phyloP scores from a whole-genome alignment of 768 basidiomycete species.

The Auriculariales sp. region DNA sequence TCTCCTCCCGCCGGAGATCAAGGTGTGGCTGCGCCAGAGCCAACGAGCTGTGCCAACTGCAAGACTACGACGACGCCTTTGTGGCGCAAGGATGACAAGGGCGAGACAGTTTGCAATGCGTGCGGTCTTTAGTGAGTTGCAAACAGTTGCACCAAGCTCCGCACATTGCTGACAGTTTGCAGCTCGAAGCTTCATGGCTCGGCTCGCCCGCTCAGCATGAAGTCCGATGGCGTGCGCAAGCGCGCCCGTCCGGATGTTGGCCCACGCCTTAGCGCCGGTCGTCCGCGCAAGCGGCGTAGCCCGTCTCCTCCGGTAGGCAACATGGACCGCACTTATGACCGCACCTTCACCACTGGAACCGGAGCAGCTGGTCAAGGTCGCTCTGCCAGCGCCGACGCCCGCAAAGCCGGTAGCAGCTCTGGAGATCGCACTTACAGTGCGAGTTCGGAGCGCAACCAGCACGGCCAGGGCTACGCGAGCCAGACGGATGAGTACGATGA shows the following conservation, averaged over 20 bases:
- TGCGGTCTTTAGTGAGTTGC: slow-evolving; percentile 23
- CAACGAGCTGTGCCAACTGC: slow-evolving; percentile 82
- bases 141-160: not conserved
- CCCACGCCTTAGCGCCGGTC: not conserved
- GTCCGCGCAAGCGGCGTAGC: slow-evolving; percentile 1
- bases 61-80: slow-evolving; percentile 80
- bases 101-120: slow-evolving; percentile 86
- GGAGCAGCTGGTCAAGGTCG: too few relatives aligned
- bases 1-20: not conserved
- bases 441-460: not conserved
- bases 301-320: too few relatives aligned
- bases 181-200: slow-evolving; percentile 77
- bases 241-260: slow-evolving; percentile 60
- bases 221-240: slow-evolving; percentile 80
- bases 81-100: slow-evolving; percentile 85
- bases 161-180: slow-evolving; percentile 6
- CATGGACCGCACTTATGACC: too few relatives aligned
- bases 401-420: too few relatives aligned
- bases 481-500: too few relatives aligned
- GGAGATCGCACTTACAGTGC: too few relatives aligned
- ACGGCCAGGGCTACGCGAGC: not conserved
- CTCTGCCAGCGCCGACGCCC: too few relatives aligned
- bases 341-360: too few relatives aligned
- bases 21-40: not conserved
- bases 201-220: slow-evolving; percentile 79